Base-by-base conservation (phyloP, 75 land plant genomes). In the Cryptomeria japonica region DNA sequence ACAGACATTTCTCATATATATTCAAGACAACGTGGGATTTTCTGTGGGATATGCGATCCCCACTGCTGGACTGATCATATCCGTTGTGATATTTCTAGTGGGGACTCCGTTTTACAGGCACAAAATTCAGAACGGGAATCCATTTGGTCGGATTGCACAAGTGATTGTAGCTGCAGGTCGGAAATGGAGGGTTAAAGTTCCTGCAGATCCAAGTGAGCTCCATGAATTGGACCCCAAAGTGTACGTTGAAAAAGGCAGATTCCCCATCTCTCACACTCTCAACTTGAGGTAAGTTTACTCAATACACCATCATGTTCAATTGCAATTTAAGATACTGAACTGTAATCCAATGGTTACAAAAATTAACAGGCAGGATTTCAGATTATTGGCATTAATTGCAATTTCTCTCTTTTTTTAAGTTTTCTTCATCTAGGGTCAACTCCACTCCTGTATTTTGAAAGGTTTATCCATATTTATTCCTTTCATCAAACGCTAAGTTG, bases 211-310 rank as follows among this genome's bases (percentile, higher is more conserved):
- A 2, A 85, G 90, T 32, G 90, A 93, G 42, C 95, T 95, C 3
- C 79, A 94, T 88, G 98, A 96, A 88, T 85, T 95, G 38, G 92
- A 88, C 3, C 86, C 93, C 86, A 93, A 92, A 28, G 93, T 89
- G 47, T 94, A 93, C 42, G 80, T 86, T 7, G 88, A 87, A 82
- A 87, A 89, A 39, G 94, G 93, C 13, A 95, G 92, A 84, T 90
- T 87, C 31, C 88, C 87, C 86, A 93, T 94, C 37, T 93, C 93
- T 19, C 88, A 90, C 83, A 92, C 96, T 1, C 89, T 89, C 42
- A 46, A 89, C 0, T 64, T 95, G 84, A 93, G 94, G 99, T 94
- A 31, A 82, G 51, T 82, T 7, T 44, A 28, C 11, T 13, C 22
- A 58, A 58, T 58, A 22, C 25, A 19, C 64, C 64, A 58, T 22